These are phyloP conservation scores for Mollisiaceae sp. DNA, from an alignment of 2,329 filamentous ascomycete genomes.

Conservation along the genomic window DNA sequence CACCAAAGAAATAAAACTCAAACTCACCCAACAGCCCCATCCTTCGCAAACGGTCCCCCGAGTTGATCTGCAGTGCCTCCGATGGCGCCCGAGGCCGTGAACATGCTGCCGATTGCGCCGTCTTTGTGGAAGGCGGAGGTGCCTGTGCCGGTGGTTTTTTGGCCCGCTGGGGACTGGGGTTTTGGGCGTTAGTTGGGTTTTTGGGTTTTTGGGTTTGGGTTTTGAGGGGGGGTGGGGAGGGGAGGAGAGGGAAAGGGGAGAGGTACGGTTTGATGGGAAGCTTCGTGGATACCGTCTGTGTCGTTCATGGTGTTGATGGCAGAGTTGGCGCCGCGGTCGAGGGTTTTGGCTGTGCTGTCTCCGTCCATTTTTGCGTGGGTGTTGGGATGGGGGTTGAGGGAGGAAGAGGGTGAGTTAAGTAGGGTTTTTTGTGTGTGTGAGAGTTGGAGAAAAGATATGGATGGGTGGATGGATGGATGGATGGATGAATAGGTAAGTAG, in stretches of 20 bases:
- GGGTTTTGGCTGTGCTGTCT: slow-evolving; percentile 12
- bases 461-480: neutral
- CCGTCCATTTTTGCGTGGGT: slow-evolving; percentile 20
- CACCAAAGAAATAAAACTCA: too few species aligned
- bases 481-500: too few species aligned
- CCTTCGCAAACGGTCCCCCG: slow-evolving; percentile 45
- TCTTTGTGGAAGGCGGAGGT: slow-evolving; percentile 37
- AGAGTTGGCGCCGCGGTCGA: slow-evolving; percentile 10
- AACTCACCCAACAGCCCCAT: slow-evolving; percentile 44
- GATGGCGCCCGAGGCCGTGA: slow-evolving; percentile 44
- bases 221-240: neutral
- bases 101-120: slow-evolving; percentile 45
- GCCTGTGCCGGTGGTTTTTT: slow-evolving; percentile 19
- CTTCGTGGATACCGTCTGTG: slow-evolving; percentile 13
- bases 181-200: too few species aligned
- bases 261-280: slow-evolving; percentile 13
- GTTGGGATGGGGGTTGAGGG: too few species aligned
- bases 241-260: neutral
- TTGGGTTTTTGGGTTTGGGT: too few species aligned
- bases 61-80: slow-evolving; percentile 45
- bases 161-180: slow-evolving; percentile 7
- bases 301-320: slow-evolving; percentile 13
- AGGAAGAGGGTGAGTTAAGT: too few species aligned
- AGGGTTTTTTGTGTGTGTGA: too few species aligned
- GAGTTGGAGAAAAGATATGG: too few species aligned